Conservation (phyloP, 495 filamentous ascomycete species). For the Sordaria brevicollis region DNA sequence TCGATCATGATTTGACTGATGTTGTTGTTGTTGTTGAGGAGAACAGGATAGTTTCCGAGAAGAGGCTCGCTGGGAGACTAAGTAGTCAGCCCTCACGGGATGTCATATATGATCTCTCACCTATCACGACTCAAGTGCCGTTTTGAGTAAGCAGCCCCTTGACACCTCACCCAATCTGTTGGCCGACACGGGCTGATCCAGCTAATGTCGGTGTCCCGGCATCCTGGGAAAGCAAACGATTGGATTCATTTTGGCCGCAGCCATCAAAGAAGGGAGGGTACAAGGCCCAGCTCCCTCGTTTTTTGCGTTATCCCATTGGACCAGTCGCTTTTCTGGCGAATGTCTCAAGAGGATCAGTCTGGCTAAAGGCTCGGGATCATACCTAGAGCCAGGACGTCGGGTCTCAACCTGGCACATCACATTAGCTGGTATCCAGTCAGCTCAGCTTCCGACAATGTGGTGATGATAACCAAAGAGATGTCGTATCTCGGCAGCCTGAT, state of each 20-base stretch:
- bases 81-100: background rate
- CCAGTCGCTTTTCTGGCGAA: background rate
- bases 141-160: background rate
- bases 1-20: conserved; percentile 6
- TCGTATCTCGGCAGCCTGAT: background rate
- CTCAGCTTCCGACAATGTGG: background rate
- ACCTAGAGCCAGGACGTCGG: background rate
- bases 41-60: background rate
- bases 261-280: background rate
- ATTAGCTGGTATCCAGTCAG: background rate
- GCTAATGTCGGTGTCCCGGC: background rate
- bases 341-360: background rate
- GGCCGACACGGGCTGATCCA: background rate
- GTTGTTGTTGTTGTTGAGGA: background rate
- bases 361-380: background rate
- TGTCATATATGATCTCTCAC: background rate
- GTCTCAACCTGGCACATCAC: background rate
- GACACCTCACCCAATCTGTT: background rate
- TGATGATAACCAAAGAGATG: background rate
- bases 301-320: background rate
- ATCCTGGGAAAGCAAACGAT: background rate
- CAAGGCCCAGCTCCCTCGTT: background rate
- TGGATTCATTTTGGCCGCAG: background rate
- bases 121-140: background rate
- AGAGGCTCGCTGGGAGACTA: background rate